Evolutionary conservation across 2,329 filamentous ascomycete species (phyloP), one percentile per base, ranked within the genome.

Genomic region (Ophiostoma himal-ulmi): DNA sequence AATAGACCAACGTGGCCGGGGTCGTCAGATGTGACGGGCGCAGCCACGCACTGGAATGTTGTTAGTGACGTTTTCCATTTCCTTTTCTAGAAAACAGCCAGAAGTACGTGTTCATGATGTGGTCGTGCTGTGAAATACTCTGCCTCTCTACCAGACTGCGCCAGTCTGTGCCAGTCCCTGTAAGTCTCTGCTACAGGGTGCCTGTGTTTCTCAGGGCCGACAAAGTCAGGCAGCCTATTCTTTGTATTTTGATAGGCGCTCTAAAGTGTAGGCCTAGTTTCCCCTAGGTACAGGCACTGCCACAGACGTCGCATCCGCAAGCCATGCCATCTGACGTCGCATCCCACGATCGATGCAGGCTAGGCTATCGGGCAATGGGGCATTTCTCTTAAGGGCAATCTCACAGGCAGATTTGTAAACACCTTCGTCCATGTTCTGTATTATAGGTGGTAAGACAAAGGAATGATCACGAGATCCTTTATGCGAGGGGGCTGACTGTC

Each of bases 11-110:
- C 26, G 57, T 62, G 57, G 57, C 57, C 26, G 57, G 54, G 57
- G 57, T 26, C 20, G 57, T 34, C 26, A 30, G 57, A 62, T 62
- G 20, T 26, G 26, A 13, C 57, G 26, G 57, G 57, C 57, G 22
- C 57, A 57, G 52, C 52, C 52, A 62, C 57, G 26, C 26, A 62
- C 57, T 36, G 57, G 57, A 62, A 62, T 57, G 52, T 17, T 62
- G 26, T 34, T 14, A 11, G 4, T 13, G 26, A 34, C 13, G 36
- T 60, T 60, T 34, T 60, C 26, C 13, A 34, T 34, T 62, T 62
- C 3, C 14, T 14, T 17, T 62, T 34, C 57, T 11, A 20, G 57
- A 62, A 62, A 26, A 36, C 57, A 62, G 57, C 57, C 57, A 30
- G 36, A 57, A 57, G 57, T 26, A 62, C 57, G 26, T 14, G 26